Conservation (phyloP, 2,329 filamentous ascomycete species). For the Aspergillus thermomutatus region DNA sequence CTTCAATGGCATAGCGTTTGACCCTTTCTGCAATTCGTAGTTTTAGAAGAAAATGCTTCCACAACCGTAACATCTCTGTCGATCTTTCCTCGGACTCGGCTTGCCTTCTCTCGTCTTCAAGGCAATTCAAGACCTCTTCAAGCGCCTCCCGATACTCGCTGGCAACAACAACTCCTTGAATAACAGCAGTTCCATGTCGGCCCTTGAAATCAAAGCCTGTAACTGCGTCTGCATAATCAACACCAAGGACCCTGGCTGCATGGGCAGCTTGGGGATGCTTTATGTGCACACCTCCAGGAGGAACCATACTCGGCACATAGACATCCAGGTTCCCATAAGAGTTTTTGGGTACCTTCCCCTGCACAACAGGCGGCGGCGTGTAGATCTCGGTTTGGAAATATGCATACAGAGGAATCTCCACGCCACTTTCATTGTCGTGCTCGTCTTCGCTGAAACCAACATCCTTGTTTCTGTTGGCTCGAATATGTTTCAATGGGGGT, state of each 20-base stretch:
- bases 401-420: constrained; percentile 59
- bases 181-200: constrained; percentile 77
- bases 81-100: constrained; percentile 56
- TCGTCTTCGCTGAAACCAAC: constrained; percentile 31
- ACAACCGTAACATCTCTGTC: constrained; percentile 51
- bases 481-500: constrained; percentile 74
- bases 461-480: constrained; percentile 42
- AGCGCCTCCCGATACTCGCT: constrained; percentile 69
- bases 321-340: constrained; percentile 61
- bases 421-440: constrained; percentile 42
- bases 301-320: constrained; percentile 63
- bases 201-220: constrained; percentile 88
- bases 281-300: constrained; percentile 57
- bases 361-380: constrained; percentile 68
- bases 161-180: constrained; percentile 75
- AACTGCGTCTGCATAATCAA: constrained; percentile 87
- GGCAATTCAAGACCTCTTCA: constrained; percentile 62
- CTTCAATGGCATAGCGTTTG: constrained; percentile 51
- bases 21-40: constrained; percentile 71
- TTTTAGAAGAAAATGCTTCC: constrained; percentile 60
- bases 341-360: constrained; percentile 66
- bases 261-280: constrained; percentile 58
- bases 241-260: constrained; percentile 70
- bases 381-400: constrained; percentile 67
- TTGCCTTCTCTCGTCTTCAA: constrained; percentile 64